Base-by-base conservation (phyloP, 2,329 filamentous ascomycete genomes). In the Pseudogymnoascus sp. region DNA sequence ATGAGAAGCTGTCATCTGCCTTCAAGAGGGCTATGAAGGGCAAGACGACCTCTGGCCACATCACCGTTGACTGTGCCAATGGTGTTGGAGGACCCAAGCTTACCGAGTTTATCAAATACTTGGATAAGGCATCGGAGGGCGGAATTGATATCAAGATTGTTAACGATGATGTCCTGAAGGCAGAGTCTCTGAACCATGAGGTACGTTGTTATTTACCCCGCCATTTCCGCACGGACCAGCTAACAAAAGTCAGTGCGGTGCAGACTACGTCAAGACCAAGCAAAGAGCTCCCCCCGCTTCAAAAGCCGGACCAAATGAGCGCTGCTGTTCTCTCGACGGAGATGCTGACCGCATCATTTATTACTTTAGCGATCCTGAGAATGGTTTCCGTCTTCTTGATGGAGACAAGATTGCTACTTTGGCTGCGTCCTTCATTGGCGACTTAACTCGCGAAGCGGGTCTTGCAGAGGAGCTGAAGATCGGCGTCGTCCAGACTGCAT, bases 201-300 rank as follows among this genome's bases (percentile, higher is more conserved):
- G 90, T 93, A 80, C 76, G 83, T 73, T 42, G n/a, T 61, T 42
- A 39, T 40, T 61, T 42, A 39, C 42, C 26, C 18, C 1, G 21
- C 14, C 26, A 14, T 54, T 60, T 23, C 36, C 40, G 61, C 29
- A 39, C 14, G 26, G 36, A 23, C 36, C 29, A 16, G 37, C n/a
- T 42, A 23, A 63, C 61, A 65, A 23, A n/a, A 61, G 59, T 26
- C 70, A 96, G 86, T 96, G 90, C 73, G 95, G 95, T 75, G 95
- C 95, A 73, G 95, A 99, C 77, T 97, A 86, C 71, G 95, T 99
- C 77, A 99, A 99, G 81, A 97, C 95, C 16, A 91, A 91, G 77
- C 95, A 99, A 79, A 86, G 92, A 67, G 90, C 91, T 65, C 95
- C 95, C 61, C 89, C 89, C 45, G 88, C 80, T 31, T 93, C 91